Base-by-base conservation (phyloP, 2,329 filamentous ascomycete genomes). In the Fusarium papillatum region DNA sequence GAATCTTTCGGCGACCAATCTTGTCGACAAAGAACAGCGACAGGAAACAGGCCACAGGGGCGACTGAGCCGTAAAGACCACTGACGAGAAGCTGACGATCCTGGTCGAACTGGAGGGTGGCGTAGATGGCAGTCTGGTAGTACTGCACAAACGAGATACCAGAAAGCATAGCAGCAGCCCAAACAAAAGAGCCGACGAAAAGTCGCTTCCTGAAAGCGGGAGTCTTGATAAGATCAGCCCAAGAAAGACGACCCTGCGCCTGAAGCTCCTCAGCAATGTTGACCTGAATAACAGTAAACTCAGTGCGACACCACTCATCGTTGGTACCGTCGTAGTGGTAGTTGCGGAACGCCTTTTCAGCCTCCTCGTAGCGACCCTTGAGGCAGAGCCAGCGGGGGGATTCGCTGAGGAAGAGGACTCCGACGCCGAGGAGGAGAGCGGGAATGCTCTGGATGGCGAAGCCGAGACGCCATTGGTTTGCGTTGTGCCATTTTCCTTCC, bases 121-220 rank as follows among this genome's bases (percentile, higher is more conserved):
- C 83, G 59, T 86, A 86, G 63, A 86, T 86, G 7, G 84, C 83
- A 0, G 84, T 85, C 72, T 86, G 84, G 64, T 83, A 86, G 38
- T 86, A 86, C 72, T 86, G 84, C 2, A 86, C 84, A n/a, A 86
- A 86, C 0, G 83, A 84, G 39, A 86, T 86, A 1, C 84, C 84
- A 0, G 83, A 84, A 2, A 86, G 38, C 84, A 86, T 86, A 3
- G 84, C 84, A 0, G 84, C 84, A 1, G 83, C 84, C 84, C 84
- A 86, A 1, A 86, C 84, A 17, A 86, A 86, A 0, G 81, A 81
- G 0, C 84, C 84, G 0, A 86, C 83, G 46, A 86, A 86, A 2
- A 86, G 79, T 0, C 84, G 76, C 34, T 80, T 84, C 57, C 84
- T 75, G 66, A 85, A 85, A 0, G 83, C 71, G 0, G 82, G 78